Conservation (phyloP, 2,329 filamentous ascomycete genomes). For the Talaromyces sp. region DNA sequence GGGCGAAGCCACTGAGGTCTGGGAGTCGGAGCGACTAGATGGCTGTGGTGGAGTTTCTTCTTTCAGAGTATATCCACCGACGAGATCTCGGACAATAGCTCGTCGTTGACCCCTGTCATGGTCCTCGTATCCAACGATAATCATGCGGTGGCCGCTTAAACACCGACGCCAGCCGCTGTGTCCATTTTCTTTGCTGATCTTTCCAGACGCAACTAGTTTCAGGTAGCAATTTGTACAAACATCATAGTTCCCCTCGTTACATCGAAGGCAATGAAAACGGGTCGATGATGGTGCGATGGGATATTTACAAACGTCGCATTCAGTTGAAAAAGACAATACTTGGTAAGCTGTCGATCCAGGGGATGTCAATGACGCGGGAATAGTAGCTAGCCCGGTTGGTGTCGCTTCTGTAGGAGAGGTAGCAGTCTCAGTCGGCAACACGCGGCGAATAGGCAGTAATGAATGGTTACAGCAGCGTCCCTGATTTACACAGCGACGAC, state of each 20-base stretch:
- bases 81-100: constrained; percentile 64
- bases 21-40: constrained; percentile 6
- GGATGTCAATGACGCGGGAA: constrained; percentile 24
- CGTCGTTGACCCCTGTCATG: constrained; percentile 62
- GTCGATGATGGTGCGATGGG: constrained; percentile 64
- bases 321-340: constrained; percentile 65
- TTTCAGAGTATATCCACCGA: constrained; percentile 69
- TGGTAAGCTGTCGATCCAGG: constrained; percentile 53
- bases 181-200: constrained; percentile 71
- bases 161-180: constrained; percentile 79
- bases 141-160: constrained; percentile 75
- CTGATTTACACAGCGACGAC: constrained; percentile 78
- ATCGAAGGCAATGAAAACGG: constrained; percentile 75
- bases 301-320: constrained; percentile 73
- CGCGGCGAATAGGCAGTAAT: constrained; percentile 69
- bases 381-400: constrained; percentile 20
- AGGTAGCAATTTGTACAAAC: constrained; percentile 76
- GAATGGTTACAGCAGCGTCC: constrained; percentile 77
- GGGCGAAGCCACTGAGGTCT: constrained; percentile 16
- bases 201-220: constrained; percentile 56
- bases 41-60: constrained; percentile 39
- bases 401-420: constrained; percentile 14
- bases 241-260: constrained; percentile 79
- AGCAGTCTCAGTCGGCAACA: constrained; percentile 21
- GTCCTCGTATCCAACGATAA: constrained; percentile 69